Percentiles rank a stretch among this genome's conserved stretches.
These are phyloP conservation scores for Vishniacozyma victoriae DNA, from an alignment of 768 basidiomycete genomes.

Conservation along the genomic window DNA sequence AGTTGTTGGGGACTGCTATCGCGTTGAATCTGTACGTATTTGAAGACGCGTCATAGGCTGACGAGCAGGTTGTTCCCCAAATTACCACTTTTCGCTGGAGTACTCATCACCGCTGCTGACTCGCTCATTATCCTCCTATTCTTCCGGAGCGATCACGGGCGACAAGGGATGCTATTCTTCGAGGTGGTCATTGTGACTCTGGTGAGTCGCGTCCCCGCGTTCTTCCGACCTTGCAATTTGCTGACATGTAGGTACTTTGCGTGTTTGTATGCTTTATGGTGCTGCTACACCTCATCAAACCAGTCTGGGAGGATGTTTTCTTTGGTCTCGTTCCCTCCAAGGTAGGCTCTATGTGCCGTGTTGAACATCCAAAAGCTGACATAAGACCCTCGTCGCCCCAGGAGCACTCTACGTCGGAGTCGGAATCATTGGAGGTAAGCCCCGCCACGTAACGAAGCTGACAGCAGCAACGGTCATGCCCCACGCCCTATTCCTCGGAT, in stretches of 20 bases:
- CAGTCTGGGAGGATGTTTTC: conserved; percentile 70
- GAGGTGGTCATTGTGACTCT: conserved; percentile 46
- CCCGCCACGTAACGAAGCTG: background rate
- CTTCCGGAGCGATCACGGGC: conserved; percentile 40
- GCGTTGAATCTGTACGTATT: conserved; percentile 58
- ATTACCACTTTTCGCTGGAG: conserved; percentile 46
- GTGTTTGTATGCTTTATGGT: conserved; percentile 74
- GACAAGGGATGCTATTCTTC: conserved; percentile 46
- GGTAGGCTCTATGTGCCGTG: conserved; percentile 24
- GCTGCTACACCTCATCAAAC: conserved; percentile 64
- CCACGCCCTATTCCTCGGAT: conserved; percentile 84
- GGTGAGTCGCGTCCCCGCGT: conserved; percentile 20
- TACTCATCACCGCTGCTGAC: conserved; percentile 46
- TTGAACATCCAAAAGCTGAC: background rate
- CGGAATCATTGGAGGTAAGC: conserved; percentile 42
- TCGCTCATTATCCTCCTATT: conserved; percentile 46
- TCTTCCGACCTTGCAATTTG: too few species aligned
- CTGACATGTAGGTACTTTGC: conserved; percentile 49
- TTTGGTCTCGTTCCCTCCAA: conserved; percentile 70
- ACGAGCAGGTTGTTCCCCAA: conserved; percentile 43
- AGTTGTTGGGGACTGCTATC: conserved; percentile 74
- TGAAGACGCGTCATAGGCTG: background rate
- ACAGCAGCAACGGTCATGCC: conserved; percentile 87
- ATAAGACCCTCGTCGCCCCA: conserved; percentile 36
- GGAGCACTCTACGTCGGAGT: conserved; percentile 47